Evolutionary conservation across 768 basidiomycete genomes (phyloP).

Genomic region (Lenzites betulinus): DNA sequence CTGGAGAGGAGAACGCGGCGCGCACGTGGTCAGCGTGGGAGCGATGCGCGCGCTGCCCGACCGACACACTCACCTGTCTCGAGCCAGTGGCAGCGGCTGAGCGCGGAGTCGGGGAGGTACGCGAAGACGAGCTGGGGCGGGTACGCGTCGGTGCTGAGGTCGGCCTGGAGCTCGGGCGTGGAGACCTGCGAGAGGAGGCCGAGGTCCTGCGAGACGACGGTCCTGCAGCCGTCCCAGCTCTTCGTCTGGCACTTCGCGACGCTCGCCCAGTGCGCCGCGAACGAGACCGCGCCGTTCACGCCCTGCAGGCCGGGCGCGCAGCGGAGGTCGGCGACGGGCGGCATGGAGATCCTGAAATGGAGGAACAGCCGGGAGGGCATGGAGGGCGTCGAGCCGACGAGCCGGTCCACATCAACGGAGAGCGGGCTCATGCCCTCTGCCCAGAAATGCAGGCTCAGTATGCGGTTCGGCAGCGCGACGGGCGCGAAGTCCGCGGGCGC

Average conservation of each 20-base stretch:
- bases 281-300: slow-evolving; percentile 57
- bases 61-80: slow-evolving; percentile 52
- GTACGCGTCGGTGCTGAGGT: slow-evolving; percentile 36
- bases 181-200: slow-evolving; percentile 45
- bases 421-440: slow-evolving; percentile 73
- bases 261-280: slow-evolving; percentile 54
- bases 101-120: slow-evolving; percentile 64
- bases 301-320: slow-evolving; percentile 62
- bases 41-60: slow-evolving; percentile 12
- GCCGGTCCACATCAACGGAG: slow-evolving; percentile 57
- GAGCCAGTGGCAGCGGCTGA: slow-evolving; percentile 71
- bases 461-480: slow-evolving; percentile 35
- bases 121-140: slow-evolving; percentile 51
- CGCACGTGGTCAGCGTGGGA: slow-evolving; percentile 33
- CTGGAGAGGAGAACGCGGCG: slow-evolving; percentile 31
- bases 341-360: slow-evolving; percentile 58
- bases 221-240: slow-evolving; percentile 49
- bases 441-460: slow-evolving; percentile 51
- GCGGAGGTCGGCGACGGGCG: slow-evolving; percentile 54
- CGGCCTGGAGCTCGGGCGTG: slow-evolving; percentile 33
- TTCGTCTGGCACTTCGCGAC: slow-evolving; percentile 65
- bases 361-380: slow-evolving; percentile 46
- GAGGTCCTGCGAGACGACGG: slow-evolving; percentile 54
- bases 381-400: slow-evolving; percentile 42
- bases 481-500: slow-evolving; percentile 13